phyloP scores from a whole-genome alignment of 352 stramenopile genomes.

The Phytopythium sindhum region DNA sequence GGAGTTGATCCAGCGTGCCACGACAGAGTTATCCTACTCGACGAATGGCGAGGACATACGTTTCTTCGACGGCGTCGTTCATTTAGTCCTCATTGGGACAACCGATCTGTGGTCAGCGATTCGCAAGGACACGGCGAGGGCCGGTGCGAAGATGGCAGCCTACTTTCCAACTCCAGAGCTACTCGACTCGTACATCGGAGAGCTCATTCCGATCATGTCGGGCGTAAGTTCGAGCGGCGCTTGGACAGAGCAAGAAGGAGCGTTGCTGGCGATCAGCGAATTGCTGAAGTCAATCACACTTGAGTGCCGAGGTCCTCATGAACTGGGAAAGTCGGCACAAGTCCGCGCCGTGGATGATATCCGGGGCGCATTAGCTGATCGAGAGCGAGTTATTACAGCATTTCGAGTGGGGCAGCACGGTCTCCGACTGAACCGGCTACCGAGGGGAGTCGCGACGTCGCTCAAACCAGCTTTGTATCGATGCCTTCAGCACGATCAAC shows the following conservation, averaged over 20 bases:
- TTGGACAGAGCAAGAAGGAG: slow-evolving; percentile 4
- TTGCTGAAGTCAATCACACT: background rate
- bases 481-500: slow-evolving; percentile 50
- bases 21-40: background rate
- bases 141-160: background rate
- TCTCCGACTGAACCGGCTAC: slow-evolving; percentile 16
- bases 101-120: slow-evolving; percentile 3
- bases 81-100: background rate
- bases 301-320: background rate
- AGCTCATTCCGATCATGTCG: background rate
- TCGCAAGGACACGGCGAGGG: slow-evolving; percentile 1
- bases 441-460: slow-evolving; percentile 24
- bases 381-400: background rate
- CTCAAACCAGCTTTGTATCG: slow-evolving; percentile 56
- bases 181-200: background rate
- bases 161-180: background rate
- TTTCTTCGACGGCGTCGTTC: background rate
- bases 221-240: background rate
- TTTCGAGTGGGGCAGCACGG: background rate
- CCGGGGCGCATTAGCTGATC: background rate
- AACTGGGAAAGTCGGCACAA: background rate
- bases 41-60: background rate
- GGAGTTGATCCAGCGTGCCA: background rate
- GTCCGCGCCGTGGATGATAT: background rate
- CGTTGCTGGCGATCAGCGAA: background rate